Evolutionary conservation across 2,329 filamentous ascomycete species (phyloP), one percentile per base, ranked within the genome.

Genomic region (Scytalidium lignicola): DNA sequence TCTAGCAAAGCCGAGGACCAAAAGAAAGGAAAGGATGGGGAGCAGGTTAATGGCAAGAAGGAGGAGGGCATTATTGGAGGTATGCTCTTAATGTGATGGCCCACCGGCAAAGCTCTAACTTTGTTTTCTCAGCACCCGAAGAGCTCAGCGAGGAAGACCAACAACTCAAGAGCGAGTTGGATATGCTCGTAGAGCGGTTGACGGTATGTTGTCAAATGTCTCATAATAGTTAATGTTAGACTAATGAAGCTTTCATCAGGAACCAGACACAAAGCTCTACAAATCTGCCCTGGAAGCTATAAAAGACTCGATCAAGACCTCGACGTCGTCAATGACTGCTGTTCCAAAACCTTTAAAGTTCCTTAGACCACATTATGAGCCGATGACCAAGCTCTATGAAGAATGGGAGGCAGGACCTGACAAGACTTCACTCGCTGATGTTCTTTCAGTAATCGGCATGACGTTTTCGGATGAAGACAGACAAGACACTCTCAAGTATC

Each of bases 271-370:
- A 58, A 84, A 83, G 51, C 86, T 97, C 59, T 96, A 97, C 76
- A 92, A 91, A 69, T 82, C 91, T 51, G 88, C 93, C 48, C 77
- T 99, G 59, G 91, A 97, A 70, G 87, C 90, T 59, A 96, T 99
- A 83, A 97, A 96, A 76, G 90, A 85, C 64, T 95, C 90, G 66
- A 99, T 99, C 78, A 97, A 96, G 77, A 99, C 93, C 49, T 96
- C 93, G 52, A 99, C 93, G 58, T 97, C 91, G 51, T 99, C 95
- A 42, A 99, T 99, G 93, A 99, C 93, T 44, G 93, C 93, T 52
- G 93, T 99, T 54, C 93, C 95, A 20, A 99, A 99, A 73, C 93
- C 93, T 28, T 80, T 99, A 62, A 99, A 99, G 72, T 99, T 99
- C 70, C 81, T 99, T 56, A 83, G 93, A 74, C 93, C 92, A 59